A percentile compares a stretch with the other conserved stretches of the same genome.
Conservation (phyloP, 2,329 filamentous ascomycete species). For the Teratosphaeria nubilosa region DNA sequence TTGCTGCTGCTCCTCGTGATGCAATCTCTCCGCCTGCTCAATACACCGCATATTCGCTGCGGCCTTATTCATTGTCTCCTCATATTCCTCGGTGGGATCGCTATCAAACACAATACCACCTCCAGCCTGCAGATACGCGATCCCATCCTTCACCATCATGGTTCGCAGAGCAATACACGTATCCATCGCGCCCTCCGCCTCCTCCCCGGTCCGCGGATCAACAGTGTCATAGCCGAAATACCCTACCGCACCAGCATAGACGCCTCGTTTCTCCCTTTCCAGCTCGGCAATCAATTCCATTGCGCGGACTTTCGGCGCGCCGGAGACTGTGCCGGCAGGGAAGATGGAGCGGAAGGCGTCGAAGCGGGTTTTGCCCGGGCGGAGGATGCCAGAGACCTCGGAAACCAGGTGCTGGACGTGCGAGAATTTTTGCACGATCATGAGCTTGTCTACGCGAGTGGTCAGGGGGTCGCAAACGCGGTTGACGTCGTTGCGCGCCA, state of each 20-base stretch:
- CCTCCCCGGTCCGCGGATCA: constrained; percentile 42
- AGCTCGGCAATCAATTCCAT: constrained; percentile 97
- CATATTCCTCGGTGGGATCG: constrained; percentile 81
- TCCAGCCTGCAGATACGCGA: constrained; percentile 80
- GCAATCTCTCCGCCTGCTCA: constrained; percentile 60
- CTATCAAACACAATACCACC: constrained; percentile 94
- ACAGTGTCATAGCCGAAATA: constrained; percentile 86
- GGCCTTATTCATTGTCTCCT: constrained; percentile 95
- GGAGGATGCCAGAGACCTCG: constrained; percentile 84
- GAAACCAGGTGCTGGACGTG: constrained; percentile 97
- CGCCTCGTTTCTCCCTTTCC: constrained; percentile 84
- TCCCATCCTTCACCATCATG: constrained; percentile 85
- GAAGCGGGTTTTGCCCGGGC: constrained; percentile 76
- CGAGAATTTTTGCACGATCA: constrained; percentile 90
- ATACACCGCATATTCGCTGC: constrained; percentile 85
- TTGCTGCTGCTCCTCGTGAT: background rate
- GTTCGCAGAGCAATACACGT: constrained; percentile 75
- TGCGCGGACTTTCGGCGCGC: constrained; percentile 87
- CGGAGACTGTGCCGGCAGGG: constrained; percentile 89
- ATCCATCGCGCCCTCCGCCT: constrained; percentile 80
- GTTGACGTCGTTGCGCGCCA: constrained; percentile 94
- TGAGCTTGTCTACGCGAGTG: constrained; percentile 83
- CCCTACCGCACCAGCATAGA: constrained; percentile 92
- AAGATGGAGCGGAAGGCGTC: constrained; percentile 93
- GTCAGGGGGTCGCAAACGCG: constrained; percentile 84